Evolutionary conservation across 1,139 yeast genomes (phyloP).

Genomic region (Candida sp.): DNA sequence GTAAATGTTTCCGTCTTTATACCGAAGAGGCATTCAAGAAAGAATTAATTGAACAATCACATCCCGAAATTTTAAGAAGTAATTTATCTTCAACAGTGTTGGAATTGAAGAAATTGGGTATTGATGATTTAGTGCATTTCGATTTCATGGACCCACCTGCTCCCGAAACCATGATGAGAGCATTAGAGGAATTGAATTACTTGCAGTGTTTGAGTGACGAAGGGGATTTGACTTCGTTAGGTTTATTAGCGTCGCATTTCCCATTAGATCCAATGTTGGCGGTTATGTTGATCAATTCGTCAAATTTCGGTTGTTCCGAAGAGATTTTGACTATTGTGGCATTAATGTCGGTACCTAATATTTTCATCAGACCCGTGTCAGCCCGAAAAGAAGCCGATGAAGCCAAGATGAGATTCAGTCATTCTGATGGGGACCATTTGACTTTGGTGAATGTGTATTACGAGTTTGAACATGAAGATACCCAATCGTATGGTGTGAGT

Average conservation of each 20-base stretch:
- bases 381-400: constrained; percentile 93
- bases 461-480: constrained; percentile 75
- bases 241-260: constrained; percentile 87
- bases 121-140: constrained; percentile 95
- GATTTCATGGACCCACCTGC: constrained; percentile 99
- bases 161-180: constrained; percentile 99
- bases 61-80: constrained; percentile 91
- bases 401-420: constrained; percentile 83
- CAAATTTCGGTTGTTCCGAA: constrained; percentile 81
- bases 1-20: constrained; percentile 93
- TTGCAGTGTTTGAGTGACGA: constrained; percentile 88
- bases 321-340: constrained; percentile 90
- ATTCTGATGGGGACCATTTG: constrained; percentile 93
- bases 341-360: constrained; percentile 86
- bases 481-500: constrained; percentile 53
- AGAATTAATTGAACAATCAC: constrained; percentile 91
- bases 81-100: constrained; percentile 90
- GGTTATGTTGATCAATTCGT: constrained; percentile 85
- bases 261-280: constrained; percentile 97
- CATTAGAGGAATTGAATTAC: constrained; percentile 91
- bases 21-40: constrained; percentile 96
- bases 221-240: constrained; percentile 85
- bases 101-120: constrained; percentile 88
- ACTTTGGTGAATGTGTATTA: constrained; percentile 87
- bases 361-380: constrained; percentile 89